Evolutionary conservation across 129 eudicot species (phyloP).

Genomic region (Logfia minima): DNA sequence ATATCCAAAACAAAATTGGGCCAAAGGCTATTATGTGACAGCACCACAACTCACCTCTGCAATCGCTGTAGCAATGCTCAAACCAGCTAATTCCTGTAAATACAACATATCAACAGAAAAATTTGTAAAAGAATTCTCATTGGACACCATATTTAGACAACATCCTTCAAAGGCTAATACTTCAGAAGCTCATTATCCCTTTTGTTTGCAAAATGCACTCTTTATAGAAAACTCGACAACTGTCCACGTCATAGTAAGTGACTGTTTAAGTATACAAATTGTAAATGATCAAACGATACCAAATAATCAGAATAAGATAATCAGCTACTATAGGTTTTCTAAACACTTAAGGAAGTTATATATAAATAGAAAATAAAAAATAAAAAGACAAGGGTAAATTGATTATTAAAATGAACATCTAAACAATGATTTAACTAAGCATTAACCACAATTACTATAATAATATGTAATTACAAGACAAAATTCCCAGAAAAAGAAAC

Average conservation of each 20-base stretch:
- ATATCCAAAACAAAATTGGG: neutral
- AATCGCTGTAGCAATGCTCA: conserved; percentile 89
- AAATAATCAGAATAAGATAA: neutral
- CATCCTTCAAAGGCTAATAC: neutral
- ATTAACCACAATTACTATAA: neutral
- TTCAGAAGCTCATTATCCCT: neutral
- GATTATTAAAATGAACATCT: neutral
- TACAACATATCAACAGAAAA: neutral
- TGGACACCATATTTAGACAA: neutral
- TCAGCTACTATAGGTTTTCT: too few species aligned
- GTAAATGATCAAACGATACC: neutral
- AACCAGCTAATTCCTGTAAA: conserved; percentile 96
- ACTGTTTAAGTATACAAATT: neutral
- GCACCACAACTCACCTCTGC: conserved; percentile 63
- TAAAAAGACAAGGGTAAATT: neutral
- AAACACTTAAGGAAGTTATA: too few species aligned
- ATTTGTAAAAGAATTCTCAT: neutral
- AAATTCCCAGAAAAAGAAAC: neutral
- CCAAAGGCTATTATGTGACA: neutral
- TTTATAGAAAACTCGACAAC: neutral
- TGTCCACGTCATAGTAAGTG: neutral
- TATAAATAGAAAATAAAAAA: too few species aligned
- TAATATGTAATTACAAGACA: neutral
- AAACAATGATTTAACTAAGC: neutral
- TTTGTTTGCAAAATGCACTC: neutral